Conservation (phyloP, 139 green algal species). For the Coelastrella sp. region DNA sequence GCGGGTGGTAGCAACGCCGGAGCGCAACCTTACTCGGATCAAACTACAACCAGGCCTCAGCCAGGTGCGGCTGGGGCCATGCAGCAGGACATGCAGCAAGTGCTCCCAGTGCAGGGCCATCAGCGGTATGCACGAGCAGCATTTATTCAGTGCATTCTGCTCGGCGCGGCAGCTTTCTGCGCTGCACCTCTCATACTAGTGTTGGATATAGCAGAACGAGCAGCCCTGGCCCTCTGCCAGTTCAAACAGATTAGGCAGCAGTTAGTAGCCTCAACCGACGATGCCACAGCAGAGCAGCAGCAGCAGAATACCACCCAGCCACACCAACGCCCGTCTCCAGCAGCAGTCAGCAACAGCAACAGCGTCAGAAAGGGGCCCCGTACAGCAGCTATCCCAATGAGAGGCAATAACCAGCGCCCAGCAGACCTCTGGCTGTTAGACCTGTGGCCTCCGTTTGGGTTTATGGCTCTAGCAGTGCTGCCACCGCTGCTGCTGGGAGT, state of each 20-base stretch:
- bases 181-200: conserved; percentile 12
- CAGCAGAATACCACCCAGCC: neutral
- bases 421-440: neutral
- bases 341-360: conserved; percentile 21
- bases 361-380: neutral
- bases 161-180: conserved; percentile 5
- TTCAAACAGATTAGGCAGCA: conserved; percentile 6
- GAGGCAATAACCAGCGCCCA: conserved; percentile 5
- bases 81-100: neutral
- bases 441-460: neutral
- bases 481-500: neutral
- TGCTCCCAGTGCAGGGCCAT: neutral
- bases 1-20: neutral
- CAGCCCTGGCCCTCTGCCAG: neutral
- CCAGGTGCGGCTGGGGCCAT: no score
- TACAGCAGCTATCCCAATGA: neutral
- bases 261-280: neutral
- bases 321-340: neutral
- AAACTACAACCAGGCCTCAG: no score
- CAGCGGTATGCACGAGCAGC: neutral
- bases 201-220: conserved; percentile 26
- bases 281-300: conserved; percentile 18
- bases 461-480: neutral
- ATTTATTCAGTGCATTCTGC: neutral
- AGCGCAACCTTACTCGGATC: no score